These are phyloP conservation scores for Lophium mytilinum DNA, from an alignment of 495 filamentous ascomycete species.

Conservation along the genomic window DNA sequence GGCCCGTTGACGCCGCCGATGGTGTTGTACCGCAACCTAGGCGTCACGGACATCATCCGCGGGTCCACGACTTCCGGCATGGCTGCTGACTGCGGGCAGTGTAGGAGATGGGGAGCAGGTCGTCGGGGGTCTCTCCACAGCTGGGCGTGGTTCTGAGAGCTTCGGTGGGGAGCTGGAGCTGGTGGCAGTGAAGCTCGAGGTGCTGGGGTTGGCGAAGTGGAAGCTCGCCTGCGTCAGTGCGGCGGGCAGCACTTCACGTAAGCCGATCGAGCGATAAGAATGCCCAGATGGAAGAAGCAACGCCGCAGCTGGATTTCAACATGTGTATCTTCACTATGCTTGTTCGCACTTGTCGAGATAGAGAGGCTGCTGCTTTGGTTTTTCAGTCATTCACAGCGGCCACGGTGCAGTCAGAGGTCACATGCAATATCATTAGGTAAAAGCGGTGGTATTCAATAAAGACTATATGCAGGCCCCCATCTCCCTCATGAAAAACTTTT, in stretches of 20 bases:
- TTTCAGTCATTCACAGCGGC: no score
- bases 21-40: slow-evolving; percentile 93
- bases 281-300: background rate
- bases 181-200: background rate
- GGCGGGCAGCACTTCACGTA: background rate
- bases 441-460: no score
- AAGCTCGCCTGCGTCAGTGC: slow-evolving; percentile 1
- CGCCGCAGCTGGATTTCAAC: background rate
- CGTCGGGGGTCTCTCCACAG: background rate
- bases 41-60: slow-evolving; percentile 72
- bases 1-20: slow-evolving; percentile 97
- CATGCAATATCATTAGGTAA: no score
- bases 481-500: no score
- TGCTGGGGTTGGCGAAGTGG: background rate
- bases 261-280: slow-evolving; percentile 1
- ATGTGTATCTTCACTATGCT: no score
- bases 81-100: background rate
- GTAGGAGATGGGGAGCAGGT: no score
- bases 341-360: no score
- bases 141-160: background rate
- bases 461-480: no score
- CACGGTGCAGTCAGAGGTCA: no score
- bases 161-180: background rate
- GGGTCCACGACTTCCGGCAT: slow-evolving; percentile 55
- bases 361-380: no score